Percentiles rank a stretch among this genome's conserved stretches.
phyloP scores from a whole-genome alignment of 2,329 filamentous ascomycete genomes.

The Helicocarpus griseus region DNA sequence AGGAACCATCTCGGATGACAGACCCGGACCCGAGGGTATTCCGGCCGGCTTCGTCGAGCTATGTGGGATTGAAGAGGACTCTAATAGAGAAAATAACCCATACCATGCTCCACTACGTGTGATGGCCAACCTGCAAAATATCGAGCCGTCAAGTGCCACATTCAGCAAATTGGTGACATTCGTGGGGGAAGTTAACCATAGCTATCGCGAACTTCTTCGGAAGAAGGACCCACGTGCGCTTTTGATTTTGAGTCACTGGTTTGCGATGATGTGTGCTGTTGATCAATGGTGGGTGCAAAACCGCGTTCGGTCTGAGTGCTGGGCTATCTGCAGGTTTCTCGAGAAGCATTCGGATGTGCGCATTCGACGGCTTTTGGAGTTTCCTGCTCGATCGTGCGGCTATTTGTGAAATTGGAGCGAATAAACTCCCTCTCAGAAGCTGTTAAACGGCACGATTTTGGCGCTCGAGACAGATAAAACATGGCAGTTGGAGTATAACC shows the following conservation, averaged over 20 bases:
- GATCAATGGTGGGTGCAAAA: conserved; percentile 23
- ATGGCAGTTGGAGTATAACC: too few relatives aligned
- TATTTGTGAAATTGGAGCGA: conserved; percentile 13
- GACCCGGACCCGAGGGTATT: conserved; percentile 18
- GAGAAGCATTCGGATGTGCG: conserved; percentile 16
- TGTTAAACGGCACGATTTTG: too few relatives aligned
- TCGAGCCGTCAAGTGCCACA: conserved; percentile 16
- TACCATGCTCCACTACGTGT: conserved; percentile 19
- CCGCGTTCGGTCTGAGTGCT: conserved; percentile 19
- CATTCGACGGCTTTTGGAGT: conserved; percentile 16
- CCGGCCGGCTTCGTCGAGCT: conserved; percentile 20
- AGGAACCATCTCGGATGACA: conserved; percentile 10
- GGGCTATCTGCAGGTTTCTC: conserved; percentile 24
- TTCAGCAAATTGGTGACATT: conserved; percentile 17
- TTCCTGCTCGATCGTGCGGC: conserved; percentile 19
- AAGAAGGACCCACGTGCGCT: conserved; percentile 20
- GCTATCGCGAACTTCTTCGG: conserved; percentile 18
- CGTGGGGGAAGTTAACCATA: conserved; percentile 19
- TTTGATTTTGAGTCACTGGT: conserved; percentile 22
- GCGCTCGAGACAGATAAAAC: too few relatives aligned
- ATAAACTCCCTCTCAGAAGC: too few relatives aligned
- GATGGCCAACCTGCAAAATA: conserved; percentile 12
- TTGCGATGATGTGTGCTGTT: conserved; percentile 22
- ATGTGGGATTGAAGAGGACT: conserved; percentile 19
- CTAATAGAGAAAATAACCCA: conserved; percentile 14